Evolutionary conservation across 108 stramenopile genomes (phyloP), one percentile per base, ranked within the genome.

Genomic region (Fragilaria crotonensis): DNA sequence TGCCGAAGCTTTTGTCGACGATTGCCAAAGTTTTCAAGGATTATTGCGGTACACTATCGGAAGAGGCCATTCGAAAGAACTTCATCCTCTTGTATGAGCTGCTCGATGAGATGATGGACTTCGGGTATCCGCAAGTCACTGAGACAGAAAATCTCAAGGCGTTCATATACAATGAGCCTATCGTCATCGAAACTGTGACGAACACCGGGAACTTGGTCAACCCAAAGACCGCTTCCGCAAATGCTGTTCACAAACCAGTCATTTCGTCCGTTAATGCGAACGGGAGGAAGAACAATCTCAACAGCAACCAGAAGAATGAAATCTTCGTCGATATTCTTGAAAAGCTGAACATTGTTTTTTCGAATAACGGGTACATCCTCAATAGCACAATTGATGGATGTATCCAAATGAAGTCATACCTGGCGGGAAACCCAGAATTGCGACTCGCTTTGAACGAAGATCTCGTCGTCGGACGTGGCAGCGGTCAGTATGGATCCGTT

Each of bases 271-370:
- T 88, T 54, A 83, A 88, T 66, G 80, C 66, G 25, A 81, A 78
- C 63, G 88, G 87, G 25, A 62, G 72, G 33, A 86, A 80, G 54
- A 68, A 80, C 17, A 65, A 68, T 22, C 29, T 73, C 29, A 60
- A 60, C 27, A 29, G 61, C 26, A 85, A 86, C 52, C 90, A 96
- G 68, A 93, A 95, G 75, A 99, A 98, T 73, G 99, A 99, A 69
- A 99, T 99, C 41, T 99, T 98, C 76, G 99, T 99, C 18, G 99
- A 99, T 68, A 98, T 99, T 73, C 66, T 99, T 41, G 99, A 99
- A 77, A 79, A 97, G 50, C 73, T 99, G 28, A 97, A 90, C 66
- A 95, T 99, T 31, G 71, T 98, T n/a, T 98, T 99, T 75, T 92
- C 93, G 54, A 80, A 87, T 61, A 97, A 87, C 62, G 99, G 99